A percentile compares a stretch with the other conserved stretches of the same genome.
Conservation (phyloP, 192 early-diverging fungal genomes). For the Backusella tuberculispora region DNA sequence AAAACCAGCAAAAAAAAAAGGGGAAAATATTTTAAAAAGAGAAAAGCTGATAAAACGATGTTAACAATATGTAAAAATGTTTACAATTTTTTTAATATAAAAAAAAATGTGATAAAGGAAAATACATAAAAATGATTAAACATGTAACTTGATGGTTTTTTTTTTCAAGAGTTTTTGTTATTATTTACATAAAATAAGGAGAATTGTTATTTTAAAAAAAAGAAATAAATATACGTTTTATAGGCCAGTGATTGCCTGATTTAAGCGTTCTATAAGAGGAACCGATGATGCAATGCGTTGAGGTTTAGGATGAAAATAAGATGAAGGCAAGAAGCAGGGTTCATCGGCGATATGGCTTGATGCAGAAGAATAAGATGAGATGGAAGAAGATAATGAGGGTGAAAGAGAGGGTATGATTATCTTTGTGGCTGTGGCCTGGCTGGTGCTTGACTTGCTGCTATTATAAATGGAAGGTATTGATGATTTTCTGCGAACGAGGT, state of each 20-base stretch:
- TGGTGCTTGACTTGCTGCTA: not conserved
- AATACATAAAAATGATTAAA: not conserved
- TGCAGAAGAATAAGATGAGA: slow-evolving; percentile 1
- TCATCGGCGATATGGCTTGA: not conserved
- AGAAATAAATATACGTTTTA: not conserved
- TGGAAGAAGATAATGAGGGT: not conserved
- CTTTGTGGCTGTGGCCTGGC: not conserved
- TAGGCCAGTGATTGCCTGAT: slow-evolving; percentile 15
- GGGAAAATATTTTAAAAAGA: not conserved
- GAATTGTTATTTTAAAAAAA: not conserved
- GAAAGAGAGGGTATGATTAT: slow-evolving; percentile 19
- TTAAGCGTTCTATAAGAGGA: slow-evolving; percentile 19
- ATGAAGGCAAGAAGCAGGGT: not conserved
- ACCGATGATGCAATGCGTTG: not conserved
- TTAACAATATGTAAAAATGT: not conserved
- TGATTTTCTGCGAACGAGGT: not conserved
- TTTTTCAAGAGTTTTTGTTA: not conserved
- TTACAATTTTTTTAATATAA: not conserved
- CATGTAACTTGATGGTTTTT: not conserved
- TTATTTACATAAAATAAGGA: not conserved
- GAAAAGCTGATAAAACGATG: not conserved
- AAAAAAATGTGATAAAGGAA: slow-evolving; percentile 1
- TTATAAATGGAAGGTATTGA: slow-evolving; percentile 6
- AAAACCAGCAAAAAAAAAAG: no score
- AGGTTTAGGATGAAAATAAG: slow-evolving; percentile 14